phyloP scores from a whole-genome alignment of 495 filamentous ascomycete genomes.

The Aspergillus avenaceus region DNA sequence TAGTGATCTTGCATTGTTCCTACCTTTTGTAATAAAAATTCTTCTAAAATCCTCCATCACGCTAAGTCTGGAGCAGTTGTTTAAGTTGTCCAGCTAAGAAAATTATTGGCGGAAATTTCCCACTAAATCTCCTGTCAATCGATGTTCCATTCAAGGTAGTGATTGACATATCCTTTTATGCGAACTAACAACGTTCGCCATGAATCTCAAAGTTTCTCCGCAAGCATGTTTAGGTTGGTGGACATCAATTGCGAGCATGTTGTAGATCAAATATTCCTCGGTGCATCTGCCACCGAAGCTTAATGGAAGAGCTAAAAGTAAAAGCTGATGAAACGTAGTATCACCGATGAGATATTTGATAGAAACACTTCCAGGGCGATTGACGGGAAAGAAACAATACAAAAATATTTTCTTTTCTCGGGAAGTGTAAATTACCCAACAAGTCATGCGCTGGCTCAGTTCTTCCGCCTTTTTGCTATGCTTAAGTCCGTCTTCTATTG shows the following conservation, averaged over 20 bases:
- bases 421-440: not conserved
- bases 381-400: too few relatives aligned
- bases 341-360: too few relatives aligned
- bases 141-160: not conserved
- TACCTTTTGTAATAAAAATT: not conserved
- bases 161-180: not conserved
- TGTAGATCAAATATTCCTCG: not conserved
- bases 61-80: too few relatives aligned
- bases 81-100: not conserved
- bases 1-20: not conserved
- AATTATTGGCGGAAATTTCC: constrained; percentile 1
- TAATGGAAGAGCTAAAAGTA: too few relatives aligned
- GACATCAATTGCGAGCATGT: not conserved
- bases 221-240: not conserved
- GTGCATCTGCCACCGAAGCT: not conserved
- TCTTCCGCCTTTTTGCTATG: not conserved
- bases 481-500: too few relatives aligned
- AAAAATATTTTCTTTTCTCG: not conserved
- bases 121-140: not conserved
- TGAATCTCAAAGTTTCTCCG: not conserved
- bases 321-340: too few relatives aligned
- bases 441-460: not conserved
- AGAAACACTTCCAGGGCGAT: too few relatives aligned
- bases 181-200: not conserved
- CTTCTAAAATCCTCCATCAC: too few relatives aligned